Evolutionary conservation across 768 basidiomycete genomes (phyloP), one percentile per base, ranked within the genome.

Genomic region (Russula vinacea): DNA sequence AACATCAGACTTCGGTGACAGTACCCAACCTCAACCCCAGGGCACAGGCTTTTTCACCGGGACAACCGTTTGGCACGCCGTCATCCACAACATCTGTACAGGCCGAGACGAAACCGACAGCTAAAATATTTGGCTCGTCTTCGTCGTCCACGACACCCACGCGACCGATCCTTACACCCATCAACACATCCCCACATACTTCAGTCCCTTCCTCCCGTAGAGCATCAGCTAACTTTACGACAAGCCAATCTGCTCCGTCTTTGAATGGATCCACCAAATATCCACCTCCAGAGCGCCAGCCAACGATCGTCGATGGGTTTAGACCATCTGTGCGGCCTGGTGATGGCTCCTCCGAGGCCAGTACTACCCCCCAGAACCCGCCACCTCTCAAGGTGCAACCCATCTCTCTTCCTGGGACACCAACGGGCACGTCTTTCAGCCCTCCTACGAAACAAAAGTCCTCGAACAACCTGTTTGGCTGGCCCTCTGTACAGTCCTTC

Each of bases 361-460:
- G 37, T 29, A 13, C 42, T 24, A 44, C 66, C 6, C 60, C 53
- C 17, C 57, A 55, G 14, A 47, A 49, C 0, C 69, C 69, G 0
- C 75, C 75, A 24, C 69, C 69, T 17, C 49, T 71, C 40, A 74
- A 70, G 44, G 47, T 69, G 0, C 64, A 68, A 19, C 73, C 72
- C 1, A 58, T 76, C 10, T 65, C 72, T 9, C 67, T 76, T 4
- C 75, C 75, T 0, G 71, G 73, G 17, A 76, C 75, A 0, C 75
- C 75, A 7, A 75, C 75, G 1, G 68, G 62, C 19, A 52, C 70
- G 39, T 69, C 68, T 64, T 74, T 73, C 59, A 71, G 70, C 29
- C 61, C 57, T 32, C 61, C 69, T 17, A 56, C 61, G 5, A 67
- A 69, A 35, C 62, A 63, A 14, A 66, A 61, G 29, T 45, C 65